These are phyloP conservation scores for Cryptomeria japonica DNA, from an alignment of 75 land plant species.

Conservation along the genomic window DNA sequence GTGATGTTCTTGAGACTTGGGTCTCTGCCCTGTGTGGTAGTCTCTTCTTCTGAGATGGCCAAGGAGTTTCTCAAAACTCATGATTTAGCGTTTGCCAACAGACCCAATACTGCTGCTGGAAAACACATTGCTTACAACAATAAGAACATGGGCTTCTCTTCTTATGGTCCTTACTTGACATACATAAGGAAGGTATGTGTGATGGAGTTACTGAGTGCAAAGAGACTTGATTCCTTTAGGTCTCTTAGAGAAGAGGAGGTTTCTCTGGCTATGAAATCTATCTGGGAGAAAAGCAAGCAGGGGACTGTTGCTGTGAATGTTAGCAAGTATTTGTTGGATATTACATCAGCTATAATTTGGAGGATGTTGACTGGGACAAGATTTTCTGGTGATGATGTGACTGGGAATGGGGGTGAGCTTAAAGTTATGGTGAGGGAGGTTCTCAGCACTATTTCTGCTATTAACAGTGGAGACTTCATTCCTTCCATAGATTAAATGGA, in stretches of 20 bases:
- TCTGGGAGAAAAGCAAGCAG: conserved; percentile 7
- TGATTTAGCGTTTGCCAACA: conserved; percentile 7
- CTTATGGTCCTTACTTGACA: conserved; percentile 5
- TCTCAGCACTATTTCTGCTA: conserved; percentile 28
- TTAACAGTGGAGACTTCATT: conserved; percentile 56
- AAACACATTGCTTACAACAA: neutral
- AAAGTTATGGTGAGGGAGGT: conserved; percentile 22
- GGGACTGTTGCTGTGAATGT: conserved; percentile 17
- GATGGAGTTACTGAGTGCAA: neutral
- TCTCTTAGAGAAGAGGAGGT: neutral
- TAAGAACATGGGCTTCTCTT: neutral
- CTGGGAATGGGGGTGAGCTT: conserved; percentile 18
- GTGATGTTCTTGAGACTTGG: conserved; percentile 16
- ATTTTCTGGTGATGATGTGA: conserved; percentile 16
- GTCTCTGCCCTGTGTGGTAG: conserved; percentile 11
- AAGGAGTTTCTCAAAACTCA: conserved; percentile 5
- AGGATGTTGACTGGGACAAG: conserved; percentile 35
- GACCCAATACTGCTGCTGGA: conserved; percentile 1
- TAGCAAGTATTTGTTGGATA: conserved; percentile 10
- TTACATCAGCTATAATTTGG: conserved; percentile 20
- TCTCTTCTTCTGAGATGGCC: conserved; percentile 8
- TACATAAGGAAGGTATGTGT: neutral
- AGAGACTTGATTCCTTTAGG: neutral
- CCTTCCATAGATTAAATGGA: conserved; percentile 48
- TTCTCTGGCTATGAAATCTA: neutral